Base-by-base conservation (phyloP, 2,329 filamentous ascomycete genomes). In the Mariannaea sp. region DNA sequence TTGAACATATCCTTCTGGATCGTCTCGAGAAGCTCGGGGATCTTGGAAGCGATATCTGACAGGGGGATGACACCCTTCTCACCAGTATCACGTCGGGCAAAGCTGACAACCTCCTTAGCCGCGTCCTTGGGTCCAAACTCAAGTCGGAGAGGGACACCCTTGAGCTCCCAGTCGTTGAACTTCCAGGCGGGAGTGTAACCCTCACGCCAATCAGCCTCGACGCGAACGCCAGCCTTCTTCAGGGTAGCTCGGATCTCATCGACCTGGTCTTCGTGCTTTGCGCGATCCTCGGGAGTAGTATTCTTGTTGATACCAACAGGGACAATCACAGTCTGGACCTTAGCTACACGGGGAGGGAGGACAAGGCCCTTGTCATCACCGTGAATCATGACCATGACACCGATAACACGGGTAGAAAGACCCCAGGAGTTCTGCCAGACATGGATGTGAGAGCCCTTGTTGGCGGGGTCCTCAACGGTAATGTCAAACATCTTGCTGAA, bases 351-450 rank as follows among this genome's bases (percentile, higher is more conserved):
- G 33, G 94, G 94, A 70, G 94, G 94, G 46, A 97, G 85, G 57
- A 97, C 92, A 14, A 99, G 82, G 60, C 94, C 94, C 75, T 93
- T 93, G 77, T 99, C 89, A 71, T 99, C 94, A 67, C 92, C 88
- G 76, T 99, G 94, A 56, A 96, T 92, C 86, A 99, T 94, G 68
- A 97, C 90, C 93, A 97, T 97, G 72, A 97, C 92, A 77, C 94
- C 95, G 62, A 99, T 96, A 52, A 93, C 91, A 71, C 94, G 91
- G 49, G 94, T 99, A 1, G 93, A 97, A 56, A 99, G 84, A 75
- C 94, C 94, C 94, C 94, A 99, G 12, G 92, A 97, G 80, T 99
- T 99, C 74, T 99, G 94, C 92, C 93, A 97, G 52, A 97, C 92
- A 69, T 93, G 79, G 51, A 97, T 78, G 68, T 91, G 87, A 64